These are phyloP conservation scores for Pyrenophora graminea DNA, from an alignment of 2,329 filamentous ascomycete genomes.

Conservation along the genomic window DNA sequence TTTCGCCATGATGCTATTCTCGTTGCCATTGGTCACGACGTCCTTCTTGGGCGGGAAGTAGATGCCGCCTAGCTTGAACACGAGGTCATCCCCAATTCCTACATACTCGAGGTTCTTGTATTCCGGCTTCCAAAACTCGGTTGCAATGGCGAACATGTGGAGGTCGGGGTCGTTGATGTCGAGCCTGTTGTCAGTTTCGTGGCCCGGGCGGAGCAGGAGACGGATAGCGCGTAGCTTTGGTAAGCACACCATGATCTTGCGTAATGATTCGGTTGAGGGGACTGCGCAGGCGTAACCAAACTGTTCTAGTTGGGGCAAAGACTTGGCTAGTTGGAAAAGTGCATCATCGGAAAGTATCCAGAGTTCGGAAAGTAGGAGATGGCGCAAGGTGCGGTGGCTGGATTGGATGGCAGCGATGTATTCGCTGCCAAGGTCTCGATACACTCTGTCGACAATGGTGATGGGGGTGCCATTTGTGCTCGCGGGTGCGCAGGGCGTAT, in stretches of 20 bases:
- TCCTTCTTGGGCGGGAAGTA: slow-evolving; percentile 27
- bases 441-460: slow-evolving; percentile 29
- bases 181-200: slow-evolving; percentile 32
- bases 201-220: slow-evolving; percentile 40
- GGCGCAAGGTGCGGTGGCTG: slow-evolving; percentile 57
- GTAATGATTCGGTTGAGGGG: slow-evolving; percentile 50
- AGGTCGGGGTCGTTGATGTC: slow-evolving; percentile 35
- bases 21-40: slow-evolving; percentile 11
- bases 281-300: slow-evolving; percentile 61
- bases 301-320: slow-evolving; percentile 63
- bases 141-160: slow-evolving; percentile 38
- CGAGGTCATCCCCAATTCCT: slow-evolving; percentile 44
- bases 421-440: slow-evolving; percentile 46
- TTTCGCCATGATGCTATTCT: slow-evolving; percentile 34
- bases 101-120: slow-evolving; percentile 46
- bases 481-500: slow-evolving; percentile 26
- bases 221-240: slow-evolving; percentile 50
- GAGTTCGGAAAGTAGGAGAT: slow-evolving; percentile 60
- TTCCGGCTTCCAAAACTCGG: slow-evolving; percentile 42
- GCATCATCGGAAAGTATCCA: slow-evolving; percentile 58
- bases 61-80: slow-evolving; percentile 46
- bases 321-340: slow-evolving; percentile 57
- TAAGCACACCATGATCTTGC: slow-evolving; percentile 42
- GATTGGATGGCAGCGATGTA: slow-evolving; percentile 58
- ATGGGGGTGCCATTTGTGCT: slow-evolving; percentile 29